A percentile compares a stretch with the other conserved stretches of the same genome.
phyloP scores from a whole-genome alignment of 2,329 filamentous ascomycete genomes.

The Botrytis squamosa region DNA sequence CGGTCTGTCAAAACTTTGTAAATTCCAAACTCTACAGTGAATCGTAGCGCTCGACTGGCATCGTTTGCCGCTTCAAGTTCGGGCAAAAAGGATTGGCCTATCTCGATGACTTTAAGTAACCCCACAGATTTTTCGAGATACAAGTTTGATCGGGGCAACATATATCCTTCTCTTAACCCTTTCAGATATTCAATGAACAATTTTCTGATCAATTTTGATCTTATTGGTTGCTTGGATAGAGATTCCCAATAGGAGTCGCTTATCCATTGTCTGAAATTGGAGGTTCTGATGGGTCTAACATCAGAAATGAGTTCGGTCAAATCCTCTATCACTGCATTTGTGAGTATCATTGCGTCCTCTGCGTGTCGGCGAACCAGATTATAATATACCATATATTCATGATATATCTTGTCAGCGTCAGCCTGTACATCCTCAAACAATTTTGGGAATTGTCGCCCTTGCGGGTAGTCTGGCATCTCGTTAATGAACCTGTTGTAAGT shows the following conservation, averaged over 20 bases:
- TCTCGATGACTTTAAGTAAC: background rate
- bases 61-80: background rate
- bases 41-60: background rate
- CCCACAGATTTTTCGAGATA: background rate
- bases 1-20: background rate
- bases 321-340: background rate
- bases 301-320: background rate
- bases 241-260: background rate
- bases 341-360: background rate
- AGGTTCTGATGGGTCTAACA: background rate
- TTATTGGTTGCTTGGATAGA: fast-evolving
- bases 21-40: background rate
- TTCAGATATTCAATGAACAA: background rate
- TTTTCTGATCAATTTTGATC: background rate
- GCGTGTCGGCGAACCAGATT: background rate
- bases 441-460: background rate
- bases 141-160: fast-evolving
- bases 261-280: background rate
- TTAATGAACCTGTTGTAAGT: background rate
- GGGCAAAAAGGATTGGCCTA: background rate
- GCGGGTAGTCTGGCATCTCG: background rate
- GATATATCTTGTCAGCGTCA: background rate
- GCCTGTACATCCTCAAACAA: background rate
- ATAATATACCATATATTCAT: background rate
- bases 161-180: background rate